Conservation (phyloP, 371 early-diverging fungal genomes). For the Paraphysoderma sedebokerense region DNA sequence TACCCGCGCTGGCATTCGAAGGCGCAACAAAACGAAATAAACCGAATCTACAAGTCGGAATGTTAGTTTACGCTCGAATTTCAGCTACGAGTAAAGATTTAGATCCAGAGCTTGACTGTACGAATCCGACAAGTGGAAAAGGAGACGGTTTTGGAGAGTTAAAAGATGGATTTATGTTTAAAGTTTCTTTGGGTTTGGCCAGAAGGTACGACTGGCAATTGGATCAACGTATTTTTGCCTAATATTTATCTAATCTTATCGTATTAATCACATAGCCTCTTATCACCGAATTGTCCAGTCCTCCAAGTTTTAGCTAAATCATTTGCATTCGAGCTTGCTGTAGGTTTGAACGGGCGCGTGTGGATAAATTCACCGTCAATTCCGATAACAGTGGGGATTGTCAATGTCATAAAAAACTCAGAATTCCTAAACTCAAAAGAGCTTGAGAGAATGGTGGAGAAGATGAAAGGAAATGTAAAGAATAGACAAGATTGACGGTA, state of each 20-base stretch:
- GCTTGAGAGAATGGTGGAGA: too few relatives aligned
- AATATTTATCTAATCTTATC: not conserved
- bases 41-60: constrained; percentile 54
- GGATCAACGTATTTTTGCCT: not conserved
- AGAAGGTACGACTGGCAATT: constrained; percentile 26
- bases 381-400: not conserved
- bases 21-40: constrained; percentile 83
- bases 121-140: constrained; percentile 49
- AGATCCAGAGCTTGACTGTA: constrained; percentile 89
- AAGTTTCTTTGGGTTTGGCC: constrained; percentile 55
- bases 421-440: too few relatives aligned
- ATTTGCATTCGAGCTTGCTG: constrained; percentile 70
- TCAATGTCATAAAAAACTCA: too few relatives aligned
- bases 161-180: constrained; percentile 40
- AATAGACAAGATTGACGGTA: too few relatives aligned
- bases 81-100: constrained; percentile 78
- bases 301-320: constrained; percentile 42
- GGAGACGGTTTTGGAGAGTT: constrained; percentile 69
- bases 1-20: constrained; percentile 75
- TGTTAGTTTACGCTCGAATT: constrained; percentile 69
- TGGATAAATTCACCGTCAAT: constrained; percentile 54
- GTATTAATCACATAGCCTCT: not conserved
- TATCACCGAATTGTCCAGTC: constrained; percentile 39
- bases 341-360: constrained; percentile 85
- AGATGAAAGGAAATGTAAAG: too few relatives aligned